Evolutionary conservation across 177 flowering plant genomes (phyloP), one percentile per base, ranked within the genome.

Genomic region (Tripterygium wilfordii): DNA sequence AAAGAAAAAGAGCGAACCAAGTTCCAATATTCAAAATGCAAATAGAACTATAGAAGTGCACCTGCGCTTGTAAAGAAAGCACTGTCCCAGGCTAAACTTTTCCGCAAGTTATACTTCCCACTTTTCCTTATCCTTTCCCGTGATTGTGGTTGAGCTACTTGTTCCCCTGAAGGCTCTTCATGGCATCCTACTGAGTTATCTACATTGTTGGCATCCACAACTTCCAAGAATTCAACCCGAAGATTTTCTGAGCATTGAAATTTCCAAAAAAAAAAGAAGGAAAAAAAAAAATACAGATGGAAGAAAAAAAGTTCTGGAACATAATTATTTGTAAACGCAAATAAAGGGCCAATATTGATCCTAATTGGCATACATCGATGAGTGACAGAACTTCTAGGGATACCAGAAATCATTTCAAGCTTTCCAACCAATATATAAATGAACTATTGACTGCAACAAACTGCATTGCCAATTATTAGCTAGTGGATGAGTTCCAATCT

Each of bases 11-110:
- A 24, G 10, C 13, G 20, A 24, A 33, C 16, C 17, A 36, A 26
- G 7, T 20, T 29, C 10, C 8, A 18, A 16, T 8, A 2, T 41
- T 30, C 18, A 9, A 3, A 24, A 33, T 43, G 3, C 2, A n/a
- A 42, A 20, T 5, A 20, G 12, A 30, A 23, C 16, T 23, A 53
- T 22, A 45, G 32, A 32, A 29, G 16, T 61, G 41, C 46, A 77
- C 96, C 96, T 46, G 75, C 87, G 71, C 64, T 75, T 1, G 87
- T 82, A 54, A 84, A 88, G 61, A 88, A 88, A 4, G 92, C 96
- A 48, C 63, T 80, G 57, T 88, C 92, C 96, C 96, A 88, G 5
- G 94, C 96, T 47, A 88, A 72, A 69, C 96, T 88, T 59, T 84
- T 80, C 23, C 96, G 94, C 65, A 88, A 60, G 54, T 88, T 82